Base-by-base conservation (phyloP, 2,329 filamentous ascomycete species). In the Ophiostoma quercus region DNA sequence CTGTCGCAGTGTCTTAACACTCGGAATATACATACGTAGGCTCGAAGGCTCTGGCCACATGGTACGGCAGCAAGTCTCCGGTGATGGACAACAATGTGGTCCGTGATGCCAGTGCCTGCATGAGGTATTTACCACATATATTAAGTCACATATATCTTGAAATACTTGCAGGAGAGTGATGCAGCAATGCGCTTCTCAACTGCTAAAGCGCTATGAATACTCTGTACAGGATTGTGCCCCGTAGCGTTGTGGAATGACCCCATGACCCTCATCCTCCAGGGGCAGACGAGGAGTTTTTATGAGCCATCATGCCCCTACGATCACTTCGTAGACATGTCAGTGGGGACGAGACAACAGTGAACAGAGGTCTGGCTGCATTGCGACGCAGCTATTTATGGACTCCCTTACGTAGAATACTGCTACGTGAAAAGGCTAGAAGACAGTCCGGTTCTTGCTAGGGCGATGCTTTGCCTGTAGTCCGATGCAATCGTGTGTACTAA, bases 1-100 rank as follows among this genome's bases (percentile, higher is more conserved):
- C 22, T 25, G 7, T 12, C n/a, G 7, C 9, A 12, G n/a, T 12
- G 16, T 25, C 51, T 57, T 57, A 57, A 25, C 16, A 57, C n/a
- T 25, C 22, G n/a, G 51, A 57, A 57, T 57, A 57, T 57, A 29
- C 51, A 57, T 57, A 57, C 51, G 51, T 29, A 57, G 51, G 51
- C 47, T 51, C 47, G n/a, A 8, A 22, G 16, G 16, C 9, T 57
- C n/a, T 57, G 51, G 51, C 51, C 51, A 25, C 51, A 57, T 25
- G 22, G 51, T 12, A 14, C 22, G 22, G 51, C 47, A 57, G 25
- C n/a, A 57, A 25, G 51, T 25, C 51, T 57, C 51, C 9, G 51
- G 51, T 14, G 9, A 57, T 57, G 22, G 25, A 14, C 51, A 57
- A 25, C n/a, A 57, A 25, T 57, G 51, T 57, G 51, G 51, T 57